Evolutionary conservation across 768 basidiomycete species (phyloP), one percentile per base, ranked within the genome.

Genomic region (Lactarius hengduanensis): DNA sequence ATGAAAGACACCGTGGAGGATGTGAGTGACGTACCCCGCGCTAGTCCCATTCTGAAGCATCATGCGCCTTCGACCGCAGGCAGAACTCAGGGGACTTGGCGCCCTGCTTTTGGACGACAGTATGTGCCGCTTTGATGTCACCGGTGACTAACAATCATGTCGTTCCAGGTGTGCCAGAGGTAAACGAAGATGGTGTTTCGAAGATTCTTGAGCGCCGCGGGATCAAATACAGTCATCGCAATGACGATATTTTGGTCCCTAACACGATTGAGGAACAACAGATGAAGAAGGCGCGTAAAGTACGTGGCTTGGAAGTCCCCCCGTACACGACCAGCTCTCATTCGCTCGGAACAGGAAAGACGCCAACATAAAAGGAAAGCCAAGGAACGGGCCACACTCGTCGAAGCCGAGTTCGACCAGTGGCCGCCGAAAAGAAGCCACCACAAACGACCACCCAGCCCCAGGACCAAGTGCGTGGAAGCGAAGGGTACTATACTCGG

Each of bases 141-240:
- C 18, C 28, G 65, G 68, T 59, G 82, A 83, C 80, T 30, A 30
- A 38, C 13, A 30, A 32, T 26, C 1, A 32, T 57, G 4, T 22
- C 16, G 30, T 22, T 32, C 18, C 10, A 70, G 70, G 38, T 76
- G 79, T 45, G 77, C 82, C 32, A 71, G 79, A 64, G 66, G 73
- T 72, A 20, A 79, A 82, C 61, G 78, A 84, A 63, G 79, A 84
- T 57, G 79, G 77, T 26, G 83, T 84, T 26, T 80, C 85, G 65
- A 82, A 79, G 70, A 83, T 84, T 0, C 78, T 92, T 20, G 82
- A 79, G 63, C 79, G 80, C 9, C 80, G 85, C 32, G 90, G 89
- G 2, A 84, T 91, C 4, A 81, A 80, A 59, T 94, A 93, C 69
- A 89, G 83, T 38, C 92, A 93, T 71, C 81, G 82, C 28, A 93